Conservation (phyloP, 177 flowering plant genomes). For the Vitis hybrid region DNA sequence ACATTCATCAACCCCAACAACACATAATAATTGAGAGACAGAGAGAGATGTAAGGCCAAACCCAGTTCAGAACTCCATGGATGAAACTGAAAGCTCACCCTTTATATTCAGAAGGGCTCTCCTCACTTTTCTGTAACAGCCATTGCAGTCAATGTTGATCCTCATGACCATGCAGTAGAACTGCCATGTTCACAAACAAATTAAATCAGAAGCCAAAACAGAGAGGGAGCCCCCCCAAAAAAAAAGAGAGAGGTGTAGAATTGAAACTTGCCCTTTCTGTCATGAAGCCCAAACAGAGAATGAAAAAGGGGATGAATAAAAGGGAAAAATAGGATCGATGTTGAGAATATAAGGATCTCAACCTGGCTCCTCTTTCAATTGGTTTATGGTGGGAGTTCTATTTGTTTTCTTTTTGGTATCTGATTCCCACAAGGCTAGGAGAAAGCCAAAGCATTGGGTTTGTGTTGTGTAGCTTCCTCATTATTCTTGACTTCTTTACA, state of each 20-base stretch:
- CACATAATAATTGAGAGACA: not conserved
- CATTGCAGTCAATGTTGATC: slow-evolving; percentile 67
- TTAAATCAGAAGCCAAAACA: not conserved
- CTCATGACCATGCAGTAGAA: slow-evolving; percentile 65
- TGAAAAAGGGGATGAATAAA: not conserved
- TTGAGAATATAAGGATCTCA: too few relatives aligned
- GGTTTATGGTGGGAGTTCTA: not conserved
- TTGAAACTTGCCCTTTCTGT: slow-evolving; percentile 13
- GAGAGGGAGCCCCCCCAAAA: not conserved
- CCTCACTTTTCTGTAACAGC: slow-evolving; percentile 60
- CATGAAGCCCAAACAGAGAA: slow-evolving; percentile 8
- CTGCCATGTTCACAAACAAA: slow-evolving; percentile 20
- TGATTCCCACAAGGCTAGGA: slow-evolving; percentile 10
- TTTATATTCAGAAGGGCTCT: slow-evolving; percentile 56
- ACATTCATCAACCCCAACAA: not conserved
- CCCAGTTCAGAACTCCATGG: not conserved
- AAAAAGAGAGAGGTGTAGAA: not conserved
- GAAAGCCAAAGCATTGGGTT: not conserved
- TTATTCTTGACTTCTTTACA: slow-evolving; percentile 17
- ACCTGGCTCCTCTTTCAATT: not conserved
- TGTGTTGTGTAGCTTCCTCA: not conserved
- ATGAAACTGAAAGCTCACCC: slow-evolving; percentile 34
- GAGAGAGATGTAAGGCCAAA: not conserved
- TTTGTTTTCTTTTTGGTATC: slow-evolving; percentile 11
- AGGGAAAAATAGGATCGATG: too few relatives aligned